Evolutionary conservation across 495 filamentous ascomycete genomes (phyloP).

Genomic region (Neurospora hispaniola): DNA sequence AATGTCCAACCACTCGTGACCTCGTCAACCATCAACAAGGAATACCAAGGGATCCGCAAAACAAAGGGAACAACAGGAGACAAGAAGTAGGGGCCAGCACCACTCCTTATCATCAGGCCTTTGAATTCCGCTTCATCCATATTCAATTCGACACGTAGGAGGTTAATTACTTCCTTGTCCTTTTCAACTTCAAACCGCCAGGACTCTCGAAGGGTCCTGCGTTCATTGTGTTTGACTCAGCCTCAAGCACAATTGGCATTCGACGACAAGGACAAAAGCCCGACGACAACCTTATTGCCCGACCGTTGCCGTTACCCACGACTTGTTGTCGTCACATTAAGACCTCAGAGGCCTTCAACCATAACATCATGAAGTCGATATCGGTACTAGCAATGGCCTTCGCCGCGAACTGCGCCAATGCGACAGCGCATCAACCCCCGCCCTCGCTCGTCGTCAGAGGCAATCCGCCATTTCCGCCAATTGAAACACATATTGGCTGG

Average conservation of each 20-base stretch:
- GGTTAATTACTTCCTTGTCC: slow-evolving; percentile 2
- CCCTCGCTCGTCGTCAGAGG: background rate
- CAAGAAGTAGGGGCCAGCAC: background rate
- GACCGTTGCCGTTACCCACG: background rate
- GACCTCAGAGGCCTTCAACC: background rate
- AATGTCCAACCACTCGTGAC: slow-evolving; percentile 19
- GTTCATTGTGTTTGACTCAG: background rate
- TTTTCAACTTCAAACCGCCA: background rate
- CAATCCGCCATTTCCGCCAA: background rate
- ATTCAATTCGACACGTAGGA: slow-evolving; percentile 12
- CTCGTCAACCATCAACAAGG: slow-evolving; percentile 14
- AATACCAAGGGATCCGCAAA: slow-evolving; percentile 10
- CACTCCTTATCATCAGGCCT: slow-evolving; percentile 1
- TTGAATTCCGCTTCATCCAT: slow-evolving; percentile 17
- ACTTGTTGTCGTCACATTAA: background rate
- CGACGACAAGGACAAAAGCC: background rate
- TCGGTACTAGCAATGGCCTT: slow-evolving; percentile 8
- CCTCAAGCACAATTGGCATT: background rate
- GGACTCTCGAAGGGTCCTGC: background rate
- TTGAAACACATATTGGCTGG: background rate
- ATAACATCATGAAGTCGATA: slow-evolving; percentile 19
- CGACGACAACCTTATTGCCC: background rate
- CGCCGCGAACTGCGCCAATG: slow-evolving; percentile 3
- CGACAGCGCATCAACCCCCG: background rate
- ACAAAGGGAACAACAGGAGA: background rate